Evolutionary conservation across 345 rosid genomes (phyloP).

Genomic region (Citrus sp.): DNA sequence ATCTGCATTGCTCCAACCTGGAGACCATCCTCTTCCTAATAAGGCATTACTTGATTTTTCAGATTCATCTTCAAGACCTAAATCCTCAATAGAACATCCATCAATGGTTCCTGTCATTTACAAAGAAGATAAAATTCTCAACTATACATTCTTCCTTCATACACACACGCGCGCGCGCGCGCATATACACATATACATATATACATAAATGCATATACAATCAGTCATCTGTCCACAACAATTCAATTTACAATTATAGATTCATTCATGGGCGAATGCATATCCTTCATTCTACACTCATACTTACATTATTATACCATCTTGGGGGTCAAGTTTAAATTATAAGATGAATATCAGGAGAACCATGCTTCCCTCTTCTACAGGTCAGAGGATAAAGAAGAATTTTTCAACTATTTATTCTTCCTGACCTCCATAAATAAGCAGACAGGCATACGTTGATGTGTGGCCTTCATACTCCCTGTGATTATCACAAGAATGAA

Average conservation of each 20-base stretch:
- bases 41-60: slow-evolving; percentile 86
- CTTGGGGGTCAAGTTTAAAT: neutral
- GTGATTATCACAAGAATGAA: neutral
- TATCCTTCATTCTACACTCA: neutral
- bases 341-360: neutral
- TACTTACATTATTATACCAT: neutral
- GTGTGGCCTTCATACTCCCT: neutral
- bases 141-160: neutral
- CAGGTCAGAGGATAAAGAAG: neutral
- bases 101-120: slow-evolving; percentile 43
- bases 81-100: slow-evolving; percentile 60
- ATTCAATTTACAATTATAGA: neutral
- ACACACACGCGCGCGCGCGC: too few relatives aligned
- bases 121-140: slow-evolving; percentile 1
- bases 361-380: neutral
- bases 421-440: neutral
- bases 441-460: neutral
- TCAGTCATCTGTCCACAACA: neutral
- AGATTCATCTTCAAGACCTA: slow-evolving; percentile 76
- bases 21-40: slow-evolving; percentile 88
- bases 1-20: slow-evolving; percentile 92
- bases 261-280: neutral
- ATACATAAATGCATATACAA: neutral
- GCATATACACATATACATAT: too few relatives aligned
- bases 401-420: neutral